Conservation (phyloP, 148 eudicot species). For the Tetragonia tetragonoides region DNA sequence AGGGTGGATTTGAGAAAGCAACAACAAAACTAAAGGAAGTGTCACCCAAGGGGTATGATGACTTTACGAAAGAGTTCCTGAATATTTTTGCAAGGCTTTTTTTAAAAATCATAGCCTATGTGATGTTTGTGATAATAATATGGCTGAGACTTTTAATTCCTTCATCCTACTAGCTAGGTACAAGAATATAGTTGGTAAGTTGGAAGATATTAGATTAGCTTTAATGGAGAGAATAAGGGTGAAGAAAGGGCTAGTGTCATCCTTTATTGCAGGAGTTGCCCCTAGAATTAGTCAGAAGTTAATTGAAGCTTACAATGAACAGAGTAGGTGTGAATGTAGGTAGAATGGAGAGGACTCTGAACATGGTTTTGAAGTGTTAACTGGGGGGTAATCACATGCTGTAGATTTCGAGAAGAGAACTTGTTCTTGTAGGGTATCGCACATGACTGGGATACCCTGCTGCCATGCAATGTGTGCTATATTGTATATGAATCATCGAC, state of each 20-base stretch:
- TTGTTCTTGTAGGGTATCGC: neutral
- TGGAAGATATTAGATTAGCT: conserved; percentile 6
- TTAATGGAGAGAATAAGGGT: neutral
- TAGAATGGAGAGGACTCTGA: conserved; percentile 7
- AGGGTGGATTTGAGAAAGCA: neutral
- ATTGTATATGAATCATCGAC: neutral
- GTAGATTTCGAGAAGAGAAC: neutral
- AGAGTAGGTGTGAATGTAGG: neutral
- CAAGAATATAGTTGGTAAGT: neutral
- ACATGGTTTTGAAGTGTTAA: neutral
- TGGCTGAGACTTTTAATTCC: neutral
- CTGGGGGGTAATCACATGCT: neutral
- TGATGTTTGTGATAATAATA: neutral
- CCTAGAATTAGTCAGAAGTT: conserved; percentile 1
- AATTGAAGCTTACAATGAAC: neutral
- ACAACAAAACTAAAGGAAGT: neutral
- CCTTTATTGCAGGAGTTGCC: neutral
- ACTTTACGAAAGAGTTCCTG: neutral
- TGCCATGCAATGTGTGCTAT: conserved; percentile 4
- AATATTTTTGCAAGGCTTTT: neutral
- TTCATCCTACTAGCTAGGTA: neutral
- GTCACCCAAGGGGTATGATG: neutral
- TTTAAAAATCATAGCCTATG: neutral
- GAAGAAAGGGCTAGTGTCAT: neutral
- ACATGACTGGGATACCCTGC: neutral